Percentiles rank a stretch among this genome's conserved stretches.
These are phyloP conservation scores for Geosmithia flava DNA, from an alignment of 2,329 filamentous ascomycete species.

Conservation along the genomic window DNA sequence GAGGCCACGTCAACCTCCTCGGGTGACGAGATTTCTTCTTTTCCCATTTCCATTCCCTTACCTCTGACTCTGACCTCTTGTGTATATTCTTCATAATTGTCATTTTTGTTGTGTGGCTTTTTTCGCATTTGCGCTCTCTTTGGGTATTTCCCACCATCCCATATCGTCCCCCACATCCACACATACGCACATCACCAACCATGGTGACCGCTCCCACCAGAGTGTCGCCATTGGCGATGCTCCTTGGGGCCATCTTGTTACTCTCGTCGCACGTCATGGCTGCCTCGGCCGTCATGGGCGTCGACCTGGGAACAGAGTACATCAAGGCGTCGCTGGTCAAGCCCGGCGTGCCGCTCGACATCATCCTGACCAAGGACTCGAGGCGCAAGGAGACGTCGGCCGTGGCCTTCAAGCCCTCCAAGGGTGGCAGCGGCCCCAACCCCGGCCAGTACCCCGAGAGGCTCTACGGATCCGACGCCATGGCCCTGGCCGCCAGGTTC, in stretches of 20 bases:
- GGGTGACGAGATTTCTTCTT: background rate
- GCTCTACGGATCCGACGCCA: slow-evolving; percentile 81
- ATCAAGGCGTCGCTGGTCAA: slow-evolving; percentile 95
- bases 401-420: slow-evolving; percentile 84
- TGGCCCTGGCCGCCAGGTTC: slow-evolving; percentile 76
- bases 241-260: slow-evolving; percentile 23
- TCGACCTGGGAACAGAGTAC: slow-evolving; percentile 93
- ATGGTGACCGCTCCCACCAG: slow-evolving; percentile 19
- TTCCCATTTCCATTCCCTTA: background rate
- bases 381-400: slow-evolving; percentile 89
- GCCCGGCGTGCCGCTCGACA: slow-evolving; percentile 92
- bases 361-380: slow-evolving; percentile 95
- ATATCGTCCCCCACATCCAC: background rate
- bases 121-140: background rate
- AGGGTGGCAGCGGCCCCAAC: slow-evolving; percentile 32
- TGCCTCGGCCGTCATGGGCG: slow-evolving; percentile 67
- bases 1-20: slow-evolving; percentile 21
- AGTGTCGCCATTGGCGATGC: slow-evolving; percentile 22
- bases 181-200: slow-evolving; percentile 4
- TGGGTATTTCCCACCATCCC: background rate
- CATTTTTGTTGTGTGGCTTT: background rate
- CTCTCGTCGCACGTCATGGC: slow-evolving; percentile 34
- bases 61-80: background rate
- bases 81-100: background rate
- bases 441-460: slow-evolving; percentile 70